Conservation (phyloP, 257 asterid genomes). For the Apocynum venetum region DNA sequence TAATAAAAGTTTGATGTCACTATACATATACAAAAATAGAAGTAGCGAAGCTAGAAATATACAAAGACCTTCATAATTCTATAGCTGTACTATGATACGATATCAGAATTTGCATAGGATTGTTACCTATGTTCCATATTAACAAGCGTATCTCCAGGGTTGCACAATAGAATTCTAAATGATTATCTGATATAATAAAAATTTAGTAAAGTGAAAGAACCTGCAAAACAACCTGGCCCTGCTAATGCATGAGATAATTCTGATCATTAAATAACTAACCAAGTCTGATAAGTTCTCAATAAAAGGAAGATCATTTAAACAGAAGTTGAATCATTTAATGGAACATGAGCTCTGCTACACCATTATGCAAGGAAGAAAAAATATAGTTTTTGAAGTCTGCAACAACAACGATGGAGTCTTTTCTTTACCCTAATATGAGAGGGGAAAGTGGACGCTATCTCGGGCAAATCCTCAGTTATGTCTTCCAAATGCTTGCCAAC, state of each 20-base stretch:
- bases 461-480: conserved; percentile 66
- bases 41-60: not conserved
- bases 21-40: not conserved
- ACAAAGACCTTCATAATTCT: not conserved
- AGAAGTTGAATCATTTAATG: not conserved
- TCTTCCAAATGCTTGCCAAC: conserved; percentile 85
- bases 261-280: not conserved
- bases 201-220: not conserved
- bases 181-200: not conserved
- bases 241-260: not conserved
- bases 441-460: conserved; percentile 57
- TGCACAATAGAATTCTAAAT: not conserved
- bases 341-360: not conserved
- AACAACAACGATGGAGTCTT: not conserved
- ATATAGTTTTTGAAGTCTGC: not conserved
- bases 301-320: not conserved
- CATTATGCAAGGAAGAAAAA: not conserved
- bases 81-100: not conserved
- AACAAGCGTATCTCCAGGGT: not conserved
- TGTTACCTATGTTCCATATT: too few species aligned
- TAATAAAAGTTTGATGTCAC: not conserved
- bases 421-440: conserved; percentile 76
- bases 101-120: not conserved
- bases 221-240: not conserved
- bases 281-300: not conserved